Base-by-base conservation (phyloP, 2,329 filamentous ascomycete species). In the Botryosphaeria dothidea region DNA sequence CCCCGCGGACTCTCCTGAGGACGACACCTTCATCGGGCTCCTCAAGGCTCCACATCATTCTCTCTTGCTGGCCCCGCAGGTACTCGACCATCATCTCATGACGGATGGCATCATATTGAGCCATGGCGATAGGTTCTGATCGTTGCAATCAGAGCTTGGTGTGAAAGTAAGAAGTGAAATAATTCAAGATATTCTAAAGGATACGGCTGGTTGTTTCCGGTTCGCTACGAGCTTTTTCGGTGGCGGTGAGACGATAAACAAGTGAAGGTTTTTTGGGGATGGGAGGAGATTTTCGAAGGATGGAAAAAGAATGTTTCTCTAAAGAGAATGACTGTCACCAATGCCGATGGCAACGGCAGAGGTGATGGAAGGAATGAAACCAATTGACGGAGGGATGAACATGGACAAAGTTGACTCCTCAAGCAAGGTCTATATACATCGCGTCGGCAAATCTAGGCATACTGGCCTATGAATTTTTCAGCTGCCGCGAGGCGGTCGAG, bases 81-180 rank as follows among this genome's bases (percentile, higher is more conserved):
- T 92, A 92, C 78, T 91, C 92, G 66, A 91, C 90, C 90, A 93
- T 93, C 67, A 93, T 89, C 76, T 93, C 90, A 72, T 92, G 88
- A 77, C 90, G 91, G 77, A 92, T 90, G 67, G 91, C 89, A 66
- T 91, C 88, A 4, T 48, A 66, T 71, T 68, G 11, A 70, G 45
- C 19, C 45, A 48, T 64, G 3, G 65, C 60, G 49, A 54, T 51
- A 43, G 45, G 13, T 48, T 23, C 4, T 6, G 45, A 25, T 25
- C 45, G 45, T 25, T 48, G 45, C 11, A 25, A 17, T 48, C 15
- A 48, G 13, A 48, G 13, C 7, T 34, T 34, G 31, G 31, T 34
- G 13, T 8, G 13, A 34, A 48, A 17, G 11, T 19, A 6, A 19
- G 41, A 45, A 45, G 45, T 7, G 19, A 8, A 5, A 48, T 19